Base-by-base conservation (phyloP, 208 protist genomes). In the Leptomonas pyrrhocoris region DNA sequence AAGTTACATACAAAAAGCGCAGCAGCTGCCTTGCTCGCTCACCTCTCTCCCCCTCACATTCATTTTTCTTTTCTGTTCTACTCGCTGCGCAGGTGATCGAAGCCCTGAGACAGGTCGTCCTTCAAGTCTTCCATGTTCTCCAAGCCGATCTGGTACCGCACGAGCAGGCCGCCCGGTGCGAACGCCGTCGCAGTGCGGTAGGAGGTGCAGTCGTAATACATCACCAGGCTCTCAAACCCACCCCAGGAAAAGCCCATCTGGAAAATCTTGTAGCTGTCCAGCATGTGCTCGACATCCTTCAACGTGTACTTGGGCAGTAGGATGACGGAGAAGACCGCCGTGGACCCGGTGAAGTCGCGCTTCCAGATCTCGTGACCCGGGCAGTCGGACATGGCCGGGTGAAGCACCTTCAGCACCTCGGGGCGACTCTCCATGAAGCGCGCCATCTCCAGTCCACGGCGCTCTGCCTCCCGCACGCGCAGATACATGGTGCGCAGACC, bases 401-500 rank as follows among this genome's bases (percentile, higher is more conserved):
- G 71, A 19, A 78, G 58, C 36, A 78, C 65, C 40, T 51, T 50
- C 61, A 77, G 56, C 49, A 74, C 77, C 36, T 70, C 77, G n/a
- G 42, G 43, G 9, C 67, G 77, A 30, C 25, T 50, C 55, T 66
- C 18, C 36, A 77, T 54, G 34, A 71, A 72, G 49, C 38, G 40
- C 30, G 71, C 71, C 25, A 74, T 59, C 27, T 66, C 60, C 43
- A 74, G 54, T 36, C 40, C 77, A 12, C 65, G 71, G 25, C 56
- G 49, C 62, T 78, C 59, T 19, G 71, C 70, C 67, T 82, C 77
- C 30, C 62, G 56, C 16, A 74, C 42, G 43, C 71, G 77, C 31
- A 78, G 13, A 61, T 68, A 68, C 64, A 82, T 76, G 25, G 71
- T 82, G 56, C 66, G 77, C 48, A 82, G 49, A 13, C 71, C 77